phyloP scores from a whole-genome alignment of 1,284 basidiomycete genomes.

The Tilletia setariae region DNA sequence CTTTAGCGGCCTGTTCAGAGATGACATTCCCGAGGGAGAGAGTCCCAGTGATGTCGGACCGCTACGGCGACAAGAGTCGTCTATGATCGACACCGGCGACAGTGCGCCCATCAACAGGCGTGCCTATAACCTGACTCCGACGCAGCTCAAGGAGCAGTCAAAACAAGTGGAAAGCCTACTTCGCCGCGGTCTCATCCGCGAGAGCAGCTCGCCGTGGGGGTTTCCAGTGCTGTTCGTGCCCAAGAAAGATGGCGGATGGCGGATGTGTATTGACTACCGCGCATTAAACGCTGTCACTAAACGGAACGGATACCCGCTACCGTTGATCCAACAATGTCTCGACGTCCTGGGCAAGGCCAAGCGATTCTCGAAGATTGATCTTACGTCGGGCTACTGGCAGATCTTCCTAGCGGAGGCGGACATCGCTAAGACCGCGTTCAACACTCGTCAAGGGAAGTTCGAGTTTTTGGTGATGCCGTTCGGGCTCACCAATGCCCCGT shows the following conservation, averaged over 20 bases:
- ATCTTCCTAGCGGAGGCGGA: not conserved
- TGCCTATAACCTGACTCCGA: not conserved
- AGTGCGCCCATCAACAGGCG: not conserved
- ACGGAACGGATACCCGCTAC: constrained; percentile 56
- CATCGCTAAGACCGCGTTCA: not conserved
- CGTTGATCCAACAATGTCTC: constrained; percentile 55
- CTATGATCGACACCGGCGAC: not conserved
- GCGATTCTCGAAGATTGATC: constrained; percentile 55
- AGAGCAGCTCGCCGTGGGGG: not conserved
- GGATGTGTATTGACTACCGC: constrained; percentile 58
- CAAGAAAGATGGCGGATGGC: constrained; percentile 58
- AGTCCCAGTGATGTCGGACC: too few species aligned
- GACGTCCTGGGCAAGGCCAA: constrained; percentile 47
- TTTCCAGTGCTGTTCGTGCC: constrained; percentile 57
- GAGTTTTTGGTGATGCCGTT: constrained; percentile 10
- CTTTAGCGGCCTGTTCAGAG: too few species aligned
- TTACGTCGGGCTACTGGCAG: constrained; percentile 23
- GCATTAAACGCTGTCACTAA: constrained; percentile 57
- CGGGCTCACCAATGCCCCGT: not conserved
- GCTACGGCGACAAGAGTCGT: too few species aligned
- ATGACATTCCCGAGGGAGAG: too few species aligned
- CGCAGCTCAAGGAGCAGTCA: not conserved
- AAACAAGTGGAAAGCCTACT: not conserved
- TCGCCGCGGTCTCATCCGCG: not conserved
- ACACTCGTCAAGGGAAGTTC: not conserved